These are phyloP conservation scores for Mortierella sp. DNA, from an alignment of 371 early-diverging fungal species.

Conservation along the genomic window DNA sequence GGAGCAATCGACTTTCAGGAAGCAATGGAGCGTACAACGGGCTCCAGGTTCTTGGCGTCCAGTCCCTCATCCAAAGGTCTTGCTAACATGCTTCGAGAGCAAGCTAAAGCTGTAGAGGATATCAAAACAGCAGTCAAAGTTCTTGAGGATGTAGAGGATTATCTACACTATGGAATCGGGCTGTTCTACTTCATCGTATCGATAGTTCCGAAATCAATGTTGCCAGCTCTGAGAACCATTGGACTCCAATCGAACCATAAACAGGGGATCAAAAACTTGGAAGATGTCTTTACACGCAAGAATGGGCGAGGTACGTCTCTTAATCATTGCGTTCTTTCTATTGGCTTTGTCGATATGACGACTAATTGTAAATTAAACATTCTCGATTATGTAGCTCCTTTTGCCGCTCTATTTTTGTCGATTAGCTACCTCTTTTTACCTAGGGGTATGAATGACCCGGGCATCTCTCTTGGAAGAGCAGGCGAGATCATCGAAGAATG, in stretches of 20 bases:
- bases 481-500: slow-evolving; percentile 45
- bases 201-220: slow-evolving; percentile 55
- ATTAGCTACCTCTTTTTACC: slow-evolving; percentile 58
- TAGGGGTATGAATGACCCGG: slow-evolving; percentile 52
- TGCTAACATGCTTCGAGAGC: slow-evolving; percentile 37
- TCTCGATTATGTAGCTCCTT: slow-evolving; percentile 39
- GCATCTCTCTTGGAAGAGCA: slow-evolving; percentile 46
- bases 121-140: slow-evolving; percentile 47
- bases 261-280: slow-evolving; percentile 52
- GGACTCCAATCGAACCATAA: slow-evolving; percentile 55
- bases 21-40: slow-evolving; percentile 3
- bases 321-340: not conserved
- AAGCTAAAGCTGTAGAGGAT: slow-evolving; percentile 45
- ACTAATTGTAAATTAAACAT: not conserved
- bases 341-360: not conserved
- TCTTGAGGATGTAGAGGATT: slow-evolving; percentile 57
- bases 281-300: slow-evolving; percentile 38
- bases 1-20: slow-evolving; percentile 8
- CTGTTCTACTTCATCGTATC: slow-evolving; percentile 57
- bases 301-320: slow-evolving; percentile 46
- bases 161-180: slow-evolving; percentile 55
- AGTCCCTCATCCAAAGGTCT: slow-evolving; percentile 34
- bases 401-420: slow-evolving; percentile 52
- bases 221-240: slow-evolving; percentile 55
- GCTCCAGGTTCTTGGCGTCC: slow-evolving; percentile 23